Evolutionary conservation across 2,329 filamentous ascomycete genomes (phyloP).

Genomic region (Botrytis medusae): DNA sequence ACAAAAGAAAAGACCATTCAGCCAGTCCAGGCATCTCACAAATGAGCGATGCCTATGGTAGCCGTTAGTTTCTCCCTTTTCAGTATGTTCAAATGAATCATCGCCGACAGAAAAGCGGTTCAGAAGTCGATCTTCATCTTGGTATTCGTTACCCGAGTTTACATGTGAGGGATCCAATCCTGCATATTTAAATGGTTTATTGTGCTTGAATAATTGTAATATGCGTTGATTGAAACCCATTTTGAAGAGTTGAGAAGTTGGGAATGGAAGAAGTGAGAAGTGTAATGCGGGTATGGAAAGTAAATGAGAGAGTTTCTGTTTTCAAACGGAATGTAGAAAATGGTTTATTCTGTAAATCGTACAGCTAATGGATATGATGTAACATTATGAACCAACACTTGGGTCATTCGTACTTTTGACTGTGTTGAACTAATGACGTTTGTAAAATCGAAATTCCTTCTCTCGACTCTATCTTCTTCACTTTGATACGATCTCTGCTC

Average conservation of each 20-base stretch:
- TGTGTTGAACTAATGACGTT: background rate
- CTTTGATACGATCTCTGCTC: background rate
- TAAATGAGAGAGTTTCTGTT: background rate
- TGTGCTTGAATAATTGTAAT: background rate
- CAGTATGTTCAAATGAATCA: background rate
- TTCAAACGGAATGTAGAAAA: background rate
- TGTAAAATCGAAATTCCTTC: background rate
- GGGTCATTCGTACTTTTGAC: background rate
- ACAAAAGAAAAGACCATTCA: background rate
- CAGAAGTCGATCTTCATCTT: constrained; percentile 2
- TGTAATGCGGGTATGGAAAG: background rate
- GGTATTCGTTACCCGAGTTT: background rate
- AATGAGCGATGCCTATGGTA: background rate
- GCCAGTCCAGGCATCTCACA: background rate
- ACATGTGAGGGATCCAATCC: background rate
- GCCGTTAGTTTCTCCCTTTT: background rate
- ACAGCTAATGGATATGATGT: background rate
- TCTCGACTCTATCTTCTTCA: background rate
- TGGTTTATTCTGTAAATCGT: background rate
- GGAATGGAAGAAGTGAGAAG: background rate
- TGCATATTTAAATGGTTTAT: background rate
- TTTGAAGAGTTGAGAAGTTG: background rate
- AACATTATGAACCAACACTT: background rate
- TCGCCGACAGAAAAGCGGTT: background rate
- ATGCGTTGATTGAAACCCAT: background rate